Base-by-base conservation (phyloP, 1,284 basidiomycete genomes). In the Moesziomyces globuligerus region DNA sequence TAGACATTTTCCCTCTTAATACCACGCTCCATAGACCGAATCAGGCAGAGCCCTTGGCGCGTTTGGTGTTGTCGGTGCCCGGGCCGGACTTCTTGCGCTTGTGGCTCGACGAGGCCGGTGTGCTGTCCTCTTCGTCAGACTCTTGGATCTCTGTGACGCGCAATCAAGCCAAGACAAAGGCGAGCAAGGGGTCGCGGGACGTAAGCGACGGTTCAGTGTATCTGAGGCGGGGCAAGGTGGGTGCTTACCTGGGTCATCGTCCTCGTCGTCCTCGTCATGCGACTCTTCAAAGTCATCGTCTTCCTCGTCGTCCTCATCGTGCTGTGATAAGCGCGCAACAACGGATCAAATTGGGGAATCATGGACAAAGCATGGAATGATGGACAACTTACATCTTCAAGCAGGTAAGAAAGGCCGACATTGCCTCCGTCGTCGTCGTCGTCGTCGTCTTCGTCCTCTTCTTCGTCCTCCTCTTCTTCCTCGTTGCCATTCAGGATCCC, bases 191-290 rank as follows among this genome's bases (percentile, higher is more conserved):
- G n/a, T n/a, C 21, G 11, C 29, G 24, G 15, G 32, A 34, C 15
- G 32, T 1, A 34, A 34, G 34, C 3, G 11, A 10, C 13, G 21
- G 10, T 1, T 7, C 3, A 5, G 32, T 32, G 32, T 13, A 17
- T 18, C 20, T 24, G 13, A 17, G 25, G 15, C 13, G n/a, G 18
- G 15, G 7, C 23, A 23, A 32, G 21, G 25, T 23, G 18, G 8
- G 23, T 4, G 11, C 61, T 58, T 50, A 60, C 64, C 64, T 15
- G 56, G 60, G 47, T 70, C 64, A 20, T 60, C 56, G 11, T 67
- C 56, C 17, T 60, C 67, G 37, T 61, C 54, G 15, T 70, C 67
- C 17, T 69, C 66, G 8, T 69, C 59, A 20, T 67, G 40, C 6
- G 55, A 54, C 38, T 51, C 64, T 28, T 54, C 41, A 39, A 62